These are phyloP conservation scores for Leucaena leucocephala DNA, from an alignment of 306 rosid species.

Conservation along the genomic window DNA sequence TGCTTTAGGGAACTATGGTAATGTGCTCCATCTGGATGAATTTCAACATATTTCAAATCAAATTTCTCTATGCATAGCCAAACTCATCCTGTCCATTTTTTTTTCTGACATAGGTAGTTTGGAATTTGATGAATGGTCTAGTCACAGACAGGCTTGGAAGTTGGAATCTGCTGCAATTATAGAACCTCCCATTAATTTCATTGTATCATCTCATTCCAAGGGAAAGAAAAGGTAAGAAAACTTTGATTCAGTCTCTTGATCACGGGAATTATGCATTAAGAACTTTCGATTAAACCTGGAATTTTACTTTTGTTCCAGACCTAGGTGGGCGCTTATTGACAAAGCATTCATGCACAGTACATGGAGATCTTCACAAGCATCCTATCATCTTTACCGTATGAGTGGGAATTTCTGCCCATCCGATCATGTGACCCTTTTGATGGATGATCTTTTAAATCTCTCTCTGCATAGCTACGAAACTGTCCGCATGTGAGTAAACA, in stretches of 20 bases:
- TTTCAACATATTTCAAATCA: slow-evolving; percentile 23
- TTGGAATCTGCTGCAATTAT: slow-evolving; percentile 92
- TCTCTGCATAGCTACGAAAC: slow-evolving; percentile 90
- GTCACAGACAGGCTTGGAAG: slow-evolving; percentile 99
- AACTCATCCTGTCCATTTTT: slow-evolving; percentile 28
- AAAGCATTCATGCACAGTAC: slow-evolving; percentile 97
- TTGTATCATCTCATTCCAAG: slow-evolving; percentile 77
- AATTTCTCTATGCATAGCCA: slow-evolving; percentile 25
- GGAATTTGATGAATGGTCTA: slow-evolving; percentile 97
- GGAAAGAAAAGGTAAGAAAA: slow-evolving; percentile 83
- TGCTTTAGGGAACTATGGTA: slow-evolving; percentile 97
- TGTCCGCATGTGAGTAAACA: slow-evolving; percentile 83
- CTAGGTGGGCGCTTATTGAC: slow-evolving; percentile 99
- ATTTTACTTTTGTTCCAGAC: slow-evolving; percentile 55
- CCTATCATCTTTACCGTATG: slow-evolving; percentile 84
- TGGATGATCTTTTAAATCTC: slow-evolving; percentile 83
- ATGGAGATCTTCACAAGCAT: slow-evolving; percentile 97
- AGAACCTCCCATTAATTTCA: slow-evolving; percentile 89
- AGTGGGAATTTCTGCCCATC: slow-evolving; percentile 74
- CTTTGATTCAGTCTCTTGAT: slow-evolving; percentile 27
- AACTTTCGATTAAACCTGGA: slow-evolving; percentile 26
- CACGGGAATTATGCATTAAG: slow-evolving; percentile 25
- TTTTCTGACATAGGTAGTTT: slow-evolving; percentile 65
- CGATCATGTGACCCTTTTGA: slow-evolving; percentile 75
- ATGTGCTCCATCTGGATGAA: slow-evolving; percentile 24